A percentile compares a stretch with the other conserved stretches of the same genome.
Evolutionary conservation across 345 rosid species (phyloP).

Genomic region (Acer saccharum): DNA sequence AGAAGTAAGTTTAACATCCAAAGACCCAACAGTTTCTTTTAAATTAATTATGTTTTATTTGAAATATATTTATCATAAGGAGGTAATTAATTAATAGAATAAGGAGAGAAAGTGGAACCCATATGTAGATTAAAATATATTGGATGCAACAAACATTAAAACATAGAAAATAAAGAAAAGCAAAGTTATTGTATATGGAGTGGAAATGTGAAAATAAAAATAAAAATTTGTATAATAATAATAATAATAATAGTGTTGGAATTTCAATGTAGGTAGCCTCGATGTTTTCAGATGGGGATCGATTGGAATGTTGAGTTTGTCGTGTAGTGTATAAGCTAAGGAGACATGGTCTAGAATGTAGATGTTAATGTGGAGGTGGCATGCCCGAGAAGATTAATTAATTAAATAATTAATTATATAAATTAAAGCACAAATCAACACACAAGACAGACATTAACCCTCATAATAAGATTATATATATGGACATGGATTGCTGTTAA

Average conservation of each 20-base stretch:
- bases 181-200: too few species aligned
- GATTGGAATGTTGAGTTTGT: constrained; percentile 49
- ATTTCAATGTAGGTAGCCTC: background rate
- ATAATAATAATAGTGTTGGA: background rate
- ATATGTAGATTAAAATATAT: background rate
- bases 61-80: background rate
- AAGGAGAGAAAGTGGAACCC: background rate
- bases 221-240: too few species aligned
- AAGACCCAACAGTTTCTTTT: background rate
- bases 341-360: constrained; percentile 28
- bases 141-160: background rate
- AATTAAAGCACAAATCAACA: constrained; percentile 23
- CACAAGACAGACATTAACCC: background rate
- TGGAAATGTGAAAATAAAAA: too few species aligned
- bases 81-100: background rate
- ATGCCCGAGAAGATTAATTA: constrained; percentile 30
- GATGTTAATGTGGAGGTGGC: constrained; percentile 4
- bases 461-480: constrained; percentile 14
- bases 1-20: background rate
- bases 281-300: constrained; percentile 14
- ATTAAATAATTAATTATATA: constrained; percentile 15
- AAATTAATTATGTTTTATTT: background rate
- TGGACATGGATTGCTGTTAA: constrained; percentile 32
- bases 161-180: background rate
- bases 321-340: constrained; percentile 28